Conservation (phyloP, 2,329 filamentous ascomycete species). For the Chaetothyriales sp. region DNA sequence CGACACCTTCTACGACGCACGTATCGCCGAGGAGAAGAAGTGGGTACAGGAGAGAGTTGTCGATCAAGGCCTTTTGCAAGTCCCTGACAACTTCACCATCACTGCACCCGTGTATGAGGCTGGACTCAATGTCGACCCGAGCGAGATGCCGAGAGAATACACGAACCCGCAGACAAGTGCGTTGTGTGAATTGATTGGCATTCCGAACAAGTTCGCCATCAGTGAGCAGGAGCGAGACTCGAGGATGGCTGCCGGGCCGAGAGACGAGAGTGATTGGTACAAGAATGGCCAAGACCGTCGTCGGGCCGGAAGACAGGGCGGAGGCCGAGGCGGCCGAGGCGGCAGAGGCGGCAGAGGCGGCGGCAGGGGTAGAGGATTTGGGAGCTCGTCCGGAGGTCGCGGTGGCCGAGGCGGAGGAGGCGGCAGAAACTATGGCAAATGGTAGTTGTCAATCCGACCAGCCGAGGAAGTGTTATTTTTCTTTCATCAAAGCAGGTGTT, state of each 20-base stretch:
- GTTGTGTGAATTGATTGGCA: slow-evolving; percentile 66
- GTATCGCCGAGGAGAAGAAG: slow-evolving; percentile 55
- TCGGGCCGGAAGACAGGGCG: slow-evolving; percentile 11
- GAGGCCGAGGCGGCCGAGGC: slow-evolving; percentile 12
- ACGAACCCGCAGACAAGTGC: slow-evolving; percentile 72
- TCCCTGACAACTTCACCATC: slow-evolving; percentile 64
- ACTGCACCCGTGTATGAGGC: slow-evolving; percentile 62
- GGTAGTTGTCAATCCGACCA: background rate
- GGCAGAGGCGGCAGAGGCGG: slow-evolving; percentile 6
- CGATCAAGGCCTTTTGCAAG: slow-evolving; percentile 42
- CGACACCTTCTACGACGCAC: slow-evolving; percentile 51
- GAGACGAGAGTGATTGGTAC: slow-evolving; percentile 25
- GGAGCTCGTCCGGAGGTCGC: slow-evolving; percentile 7
- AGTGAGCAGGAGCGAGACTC: slow-evolving; percentile 55
- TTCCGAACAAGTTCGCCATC: slow-evolving; percentile 63
- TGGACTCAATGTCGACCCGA: slow-evolving; percentile 42
- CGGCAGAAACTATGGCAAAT: background rate
- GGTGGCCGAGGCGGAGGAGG: slow-evolving; percentile 8
- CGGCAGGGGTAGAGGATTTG: slow-evolving; percentile 3
- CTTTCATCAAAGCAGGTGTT: background rate
- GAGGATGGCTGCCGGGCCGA: slow-evolving; percentile 46
- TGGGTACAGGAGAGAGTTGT: slow-evolving; percentile 76
- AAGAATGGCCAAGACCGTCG: slow-evolving; percentile 9
- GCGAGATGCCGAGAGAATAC: slow-evolving; percentile 62
- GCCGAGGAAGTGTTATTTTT: background rate